Conservation (phyloP, 805 yeast genomes). For the Millerozyma miso region DNA sequence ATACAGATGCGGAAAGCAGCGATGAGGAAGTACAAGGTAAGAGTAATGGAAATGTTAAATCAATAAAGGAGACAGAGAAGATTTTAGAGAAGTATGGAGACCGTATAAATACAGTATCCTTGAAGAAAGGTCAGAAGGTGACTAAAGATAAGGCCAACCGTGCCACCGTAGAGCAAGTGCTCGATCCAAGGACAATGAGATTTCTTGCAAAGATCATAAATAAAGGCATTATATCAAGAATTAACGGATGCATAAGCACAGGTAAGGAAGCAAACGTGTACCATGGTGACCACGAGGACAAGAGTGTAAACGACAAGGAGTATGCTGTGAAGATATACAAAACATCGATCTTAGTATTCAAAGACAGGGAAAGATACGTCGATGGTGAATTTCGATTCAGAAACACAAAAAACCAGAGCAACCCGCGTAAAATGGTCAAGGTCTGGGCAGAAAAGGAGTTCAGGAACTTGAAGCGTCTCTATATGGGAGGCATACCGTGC, state of each 20-base stretch:
- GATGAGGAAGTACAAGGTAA: slow-evolving; percentile 15
- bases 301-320: slow-evolving; percentile 46
- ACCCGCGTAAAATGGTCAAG: slow-evolving; percentile 96
- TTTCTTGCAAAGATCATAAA: slow-evolving; percentile 78
- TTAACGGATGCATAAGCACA: slow-evolving; percentile 91
- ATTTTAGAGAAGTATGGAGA: slow-evolving; percentile 61
- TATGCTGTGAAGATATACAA: slow-evolving; percentile 92
- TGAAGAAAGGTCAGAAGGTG: slow-evolving; percentile 53
- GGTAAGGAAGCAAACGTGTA: slow-evolving; percentile 99
- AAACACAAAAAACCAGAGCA: slow-evolving; percentile 77
- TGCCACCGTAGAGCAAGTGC: slow-evolving; percentile 94
- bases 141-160: slow-evolving; percentile 84
- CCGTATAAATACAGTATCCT: slow-evolving; percentile 60
- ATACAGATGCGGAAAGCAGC: slow-evolving; percentile 10
- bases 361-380: slow-evolving; percentile 93
- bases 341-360: slow-evolving; percentile 94
- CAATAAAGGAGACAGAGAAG: slow-evolving; percentile 35
- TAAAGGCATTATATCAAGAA: slow-evolving; percentile 76
- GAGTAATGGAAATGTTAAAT: slow-evolving; percentile 33
- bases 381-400: slow-evolving; percentile 94
- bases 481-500: slow-evolving; percentile 78
- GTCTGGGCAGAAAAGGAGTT: slow-evolving; percentile 99
- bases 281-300: slow-evolving; percentile 64
- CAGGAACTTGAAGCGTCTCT: slow-evolving; percentile 80
- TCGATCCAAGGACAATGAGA: slow-evolving; percentile 89